These are phyloP conservation scores for Colletotrichum agaves DNA, from an alignment of 2,329 filamentous ascomycete species.

Conservation along the genomic window DNA sequence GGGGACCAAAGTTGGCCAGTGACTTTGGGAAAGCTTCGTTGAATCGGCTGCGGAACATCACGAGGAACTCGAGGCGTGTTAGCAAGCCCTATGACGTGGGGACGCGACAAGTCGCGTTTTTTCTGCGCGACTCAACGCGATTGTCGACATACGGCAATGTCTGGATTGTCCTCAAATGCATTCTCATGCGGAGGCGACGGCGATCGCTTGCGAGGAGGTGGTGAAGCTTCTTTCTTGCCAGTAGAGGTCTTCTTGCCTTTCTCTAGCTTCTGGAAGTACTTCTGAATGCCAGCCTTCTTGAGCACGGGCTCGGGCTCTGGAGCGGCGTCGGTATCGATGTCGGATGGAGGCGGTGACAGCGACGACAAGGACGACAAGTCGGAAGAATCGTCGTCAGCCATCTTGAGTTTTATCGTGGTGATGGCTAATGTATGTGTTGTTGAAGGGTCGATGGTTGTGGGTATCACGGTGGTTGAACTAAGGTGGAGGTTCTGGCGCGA, in stretches of 20 bases:
- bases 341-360: constrained; percentile 56
- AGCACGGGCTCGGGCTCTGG: constrained; percentile 60
- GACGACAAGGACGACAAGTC: constrained; percentile 70
- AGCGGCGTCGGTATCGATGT: constrained; percentile 64
- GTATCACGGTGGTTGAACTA: constrained; percentile 42
- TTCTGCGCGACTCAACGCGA: constrained; percentile 51
- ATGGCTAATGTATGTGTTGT: constrained; percentile 16
- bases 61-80: constrained; percentile 79
- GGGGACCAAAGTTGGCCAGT: constrained; percentile 88
- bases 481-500: constrained; percentile 37
- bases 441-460: constrained; percentile 35
- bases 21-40: constrained; percentile 89
- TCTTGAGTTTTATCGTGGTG: constrained; percentile 47
- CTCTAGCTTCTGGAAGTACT: constrained; percentile 73
- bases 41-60: constrained; percentile 97
- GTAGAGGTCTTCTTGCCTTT: constrained; percentile 52
- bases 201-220: constrained; percentile 79
- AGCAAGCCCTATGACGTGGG: constrained; percentile 47
- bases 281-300: constrained; percentile 69
- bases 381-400: constrained; percentile 72
- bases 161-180: constrained; percentile 87
- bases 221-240: constrained; percentile 67
- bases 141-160: constrained; percentile 82
- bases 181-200: constrained; percentile 92
- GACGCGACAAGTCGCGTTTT: constrained; percentile 67